These are phyloP conservation scores for Phellopilus nigrolimitatus DNA, from an alignment of 1,284 basidiomycete genomes.

Conservation along the genomic window DNA sequence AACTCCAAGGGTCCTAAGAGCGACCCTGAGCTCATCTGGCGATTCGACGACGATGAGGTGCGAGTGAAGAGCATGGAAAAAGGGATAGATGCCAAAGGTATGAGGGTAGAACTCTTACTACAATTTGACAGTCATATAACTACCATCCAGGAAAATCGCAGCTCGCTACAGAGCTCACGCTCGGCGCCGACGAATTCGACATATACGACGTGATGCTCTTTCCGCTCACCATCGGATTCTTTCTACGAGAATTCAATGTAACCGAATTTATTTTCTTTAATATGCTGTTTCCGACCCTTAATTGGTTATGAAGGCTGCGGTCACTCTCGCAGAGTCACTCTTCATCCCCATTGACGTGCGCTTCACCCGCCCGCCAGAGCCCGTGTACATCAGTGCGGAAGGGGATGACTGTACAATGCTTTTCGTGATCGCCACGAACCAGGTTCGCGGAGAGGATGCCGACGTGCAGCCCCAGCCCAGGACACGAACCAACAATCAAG, in stretches of 20 bases:
- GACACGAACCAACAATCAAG: conserved; percentile 21
- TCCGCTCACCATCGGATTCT: conserved; percentile 67
- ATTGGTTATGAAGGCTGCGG: conserved; percentile 52
- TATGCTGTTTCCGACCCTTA: conserved; percentile 14
- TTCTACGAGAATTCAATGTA: conserved; percentile 78
- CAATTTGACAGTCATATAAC: neutral
- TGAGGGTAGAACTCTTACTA: conserved; percentile 12
- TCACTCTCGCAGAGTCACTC: conserved; percentile 70
- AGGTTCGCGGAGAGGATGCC: conserved; percentile 37
- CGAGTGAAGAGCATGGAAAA: conserved; percentile 63
- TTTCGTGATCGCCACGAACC: conserved; percentile 72
- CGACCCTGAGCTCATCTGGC: conserved; percentile 76
- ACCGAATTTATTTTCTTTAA: conserved; percentile 23
- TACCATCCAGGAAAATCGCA: conserved; percentile 48
- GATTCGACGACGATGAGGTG: conserved; percentile 61
- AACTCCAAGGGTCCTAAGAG: conserved; percentile 51
- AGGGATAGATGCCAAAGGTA: conserved; percentile 61
- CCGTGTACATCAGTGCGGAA: conserved; percentile 70
- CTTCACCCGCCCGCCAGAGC: conserved; percentile 66
- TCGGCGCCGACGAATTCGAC: conserved; percentile 74
- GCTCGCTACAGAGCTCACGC: conserved; percentile 65
- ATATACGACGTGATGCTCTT: conserved; percentile 56
- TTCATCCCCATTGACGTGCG: conserved; percentile 57
- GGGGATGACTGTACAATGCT: conserved; percentile 56
- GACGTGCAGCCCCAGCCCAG: conserved; percentile 26